phyloP scores from a whole-genome alignment of 2,329 filamentous ascomycete genomes.

The Chalara sp. region DNA sequence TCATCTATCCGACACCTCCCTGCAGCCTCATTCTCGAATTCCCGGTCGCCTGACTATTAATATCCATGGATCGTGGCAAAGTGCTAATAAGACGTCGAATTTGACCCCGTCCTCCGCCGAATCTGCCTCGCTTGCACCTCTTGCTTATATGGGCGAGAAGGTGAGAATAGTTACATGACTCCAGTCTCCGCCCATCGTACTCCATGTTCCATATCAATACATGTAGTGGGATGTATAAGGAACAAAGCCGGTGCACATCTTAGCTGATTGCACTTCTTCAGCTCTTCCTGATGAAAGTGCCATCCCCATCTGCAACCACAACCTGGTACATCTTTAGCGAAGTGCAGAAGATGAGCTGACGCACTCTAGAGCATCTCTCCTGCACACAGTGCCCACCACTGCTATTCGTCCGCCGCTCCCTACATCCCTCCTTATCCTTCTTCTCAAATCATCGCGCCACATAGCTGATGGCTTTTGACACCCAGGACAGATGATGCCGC shows the following conservation, averaged over 20 bases:
- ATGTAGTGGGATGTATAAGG: neutral
- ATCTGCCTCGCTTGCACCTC: neutral
- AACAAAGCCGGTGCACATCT: neutral
- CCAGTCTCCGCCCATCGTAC: neutral
- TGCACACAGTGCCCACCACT: neutral
- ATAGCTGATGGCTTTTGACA: neutral
- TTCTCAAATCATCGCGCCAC: neutral
- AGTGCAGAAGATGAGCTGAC: neutral
- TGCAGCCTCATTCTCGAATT: conserved; percentile 1
- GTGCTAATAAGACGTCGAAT: neutral
- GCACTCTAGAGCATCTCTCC: neutral
- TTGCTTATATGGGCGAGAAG: neutral
- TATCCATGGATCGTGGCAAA: neutral
- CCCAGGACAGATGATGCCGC: neutral
- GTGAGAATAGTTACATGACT: neutral
- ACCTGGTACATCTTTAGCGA: neutral
- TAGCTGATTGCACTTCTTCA: neutral
- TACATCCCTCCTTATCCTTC: neutral
- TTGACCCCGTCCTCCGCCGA: neutral
- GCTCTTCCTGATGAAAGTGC: neutral
- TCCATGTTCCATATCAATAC: neutral
- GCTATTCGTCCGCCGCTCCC: neutral
- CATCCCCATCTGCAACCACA: neutral
- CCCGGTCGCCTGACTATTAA: neutral
- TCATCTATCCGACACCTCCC: neutral